phyloP scores from a whole-genome alignment of 192 early-diverging fungal species.

The Borealophlyctis nickersoniae region DNA sequence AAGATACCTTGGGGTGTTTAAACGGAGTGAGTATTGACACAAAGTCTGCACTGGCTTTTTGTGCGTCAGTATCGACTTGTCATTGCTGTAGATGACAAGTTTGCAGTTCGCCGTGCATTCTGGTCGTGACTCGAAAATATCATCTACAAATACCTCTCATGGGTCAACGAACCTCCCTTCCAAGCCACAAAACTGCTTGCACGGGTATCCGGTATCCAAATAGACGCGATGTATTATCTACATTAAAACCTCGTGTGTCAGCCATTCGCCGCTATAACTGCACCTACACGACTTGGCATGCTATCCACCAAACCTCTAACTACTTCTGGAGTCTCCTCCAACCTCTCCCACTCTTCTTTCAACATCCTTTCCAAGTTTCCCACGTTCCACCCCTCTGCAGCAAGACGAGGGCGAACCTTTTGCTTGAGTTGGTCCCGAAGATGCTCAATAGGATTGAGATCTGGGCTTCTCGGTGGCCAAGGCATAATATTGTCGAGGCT shows the following conservation, averaged over 20 bases:
- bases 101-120: too few relatives aligned
- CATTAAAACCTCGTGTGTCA: not conserved
- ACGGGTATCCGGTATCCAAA: not conserved
- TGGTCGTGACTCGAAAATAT: too few relatives aligned
- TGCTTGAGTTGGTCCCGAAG: not conserved
- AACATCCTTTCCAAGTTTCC: not conserved
- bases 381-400: not conserved
- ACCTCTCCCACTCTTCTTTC: not conserved
- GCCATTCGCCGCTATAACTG: not conserved
- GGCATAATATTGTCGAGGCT: not conserved
- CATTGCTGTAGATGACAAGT: too few relatives aligned
- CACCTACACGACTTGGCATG: not conserved
- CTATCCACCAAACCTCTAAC: not conserved
- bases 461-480: constrained; percentile 10
- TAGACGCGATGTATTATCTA: not conserved
- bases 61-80: too few relatives aligned
- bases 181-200: too few relatives aligned
- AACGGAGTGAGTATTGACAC: too few relatives aligned
- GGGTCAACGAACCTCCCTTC: too few relatives aligned
- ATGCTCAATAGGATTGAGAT: constrained; percentile 13
- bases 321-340: not conserved
- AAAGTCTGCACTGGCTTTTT: too few relatives aligned
- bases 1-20: too few relatives aligned
- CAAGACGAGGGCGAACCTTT: not conserved
- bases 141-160: too few relatives aligned